Conservation (phyloP, 345 rosid species). For the Syzygium aromaticum region DNA sequence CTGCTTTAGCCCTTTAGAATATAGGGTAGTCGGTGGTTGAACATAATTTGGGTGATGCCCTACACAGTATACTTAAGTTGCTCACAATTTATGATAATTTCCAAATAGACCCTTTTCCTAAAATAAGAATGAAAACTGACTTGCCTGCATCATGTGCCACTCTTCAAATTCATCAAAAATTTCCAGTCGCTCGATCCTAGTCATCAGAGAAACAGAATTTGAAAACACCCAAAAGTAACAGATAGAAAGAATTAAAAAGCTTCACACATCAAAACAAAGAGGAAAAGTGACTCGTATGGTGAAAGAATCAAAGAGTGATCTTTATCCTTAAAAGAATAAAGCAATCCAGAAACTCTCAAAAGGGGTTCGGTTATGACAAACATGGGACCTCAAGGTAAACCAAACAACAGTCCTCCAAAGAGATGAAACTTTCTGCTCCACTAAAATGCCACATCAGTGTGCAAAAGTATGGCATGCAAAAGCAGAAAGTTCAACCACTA, state of each 20-base stretch:
- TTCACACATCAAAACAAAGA: not conserved
- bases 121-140: slow-evolving; percentile 15
- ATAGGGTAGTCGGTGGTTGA: not conserved
- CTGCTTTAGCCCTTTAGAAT: not conserved
- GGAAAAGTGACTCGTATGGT: not conserved
- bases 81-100: not conserved
- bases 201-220: slow-evolving; percentile 7
- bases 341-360: not conserved
- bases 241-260: not conserved
- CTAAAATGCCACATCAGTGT: not conserved
- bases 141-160: slow-evolving; percentile 99
- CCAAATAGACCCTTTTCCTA: not conserved
- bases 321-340: not conserved
- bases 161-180: slow-evolving; percentile 95
- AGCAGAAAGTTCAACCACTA: not conserved
- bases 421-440: not conserved
- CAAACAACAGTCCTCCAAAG: not conserved
- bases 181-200: slow-evolving; percentile 87
- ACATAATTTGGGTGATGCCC: not conserved
- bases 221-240: not conserved
- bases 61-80: not conserved
- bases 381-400: not conserved
- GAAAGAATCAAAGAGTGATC: not conserved
- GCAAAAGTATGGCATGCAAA: not conserved
- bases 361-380: not conserved